phyloP scores from a whole-genome alignment of 345 rosid genomes.

The Populus simonii region DNA sequence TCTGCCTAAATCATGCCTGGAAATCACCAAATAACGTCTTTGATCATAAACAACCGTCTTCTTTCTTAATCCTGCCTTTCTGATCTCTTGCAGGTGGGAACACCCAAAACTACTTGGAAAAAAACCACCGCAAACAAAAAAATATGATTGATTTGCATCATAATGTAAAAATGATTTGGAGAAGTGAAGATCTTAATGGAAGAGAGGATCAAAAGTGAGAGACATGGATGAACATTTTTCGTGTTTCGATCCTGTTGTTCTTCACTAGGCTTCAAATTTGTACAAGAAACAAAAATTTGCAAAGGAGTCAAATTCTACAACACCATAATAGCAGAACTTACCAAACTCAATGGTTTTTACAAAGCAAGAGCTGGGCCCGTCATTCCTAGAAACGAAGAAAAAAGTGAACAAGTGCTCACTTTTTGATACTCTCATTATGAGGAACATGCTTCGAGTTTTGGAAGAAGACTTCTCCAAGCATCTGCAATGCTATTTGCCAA shows the following conservation, averaged over 20 bases:
- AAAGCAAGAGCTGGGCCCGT: conserved; percentile 2
- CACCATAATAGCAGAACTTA: conserved; percentile 17
- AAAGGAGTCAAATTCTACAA: conserved; percentile 9
- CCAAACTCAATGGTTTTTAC: conserved; percentile 11
- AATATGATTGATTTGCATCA: no score
- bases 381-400: neutral
- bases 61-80: no score
- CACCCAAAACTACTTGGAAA: neutral
- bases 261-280: conserved; percentile 16
- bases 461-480: conserved; percentile 96
- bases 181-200: neutral
- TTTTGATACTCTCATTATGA: neutral
- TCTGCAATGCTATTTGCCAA: conserved; percentile 78
- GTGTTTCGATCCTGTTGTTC: neutral
- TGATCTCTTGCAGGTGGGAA: no score
- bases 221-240: neutral
- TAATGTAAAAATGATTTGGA: no score
- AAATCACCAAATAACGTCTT: no score
- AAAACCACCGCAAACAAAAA: no score
- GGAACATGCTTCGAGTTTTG: conserved; percentile 82
- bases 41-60: neutral
- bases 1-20: no score
- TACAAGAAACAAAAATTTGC: conserved; percentile 14
- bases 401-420: conserved; percentile 4
- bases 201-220: neutral